Conservation (phyloP, 257 asterid species). For the Petunia secreta region DNA sequence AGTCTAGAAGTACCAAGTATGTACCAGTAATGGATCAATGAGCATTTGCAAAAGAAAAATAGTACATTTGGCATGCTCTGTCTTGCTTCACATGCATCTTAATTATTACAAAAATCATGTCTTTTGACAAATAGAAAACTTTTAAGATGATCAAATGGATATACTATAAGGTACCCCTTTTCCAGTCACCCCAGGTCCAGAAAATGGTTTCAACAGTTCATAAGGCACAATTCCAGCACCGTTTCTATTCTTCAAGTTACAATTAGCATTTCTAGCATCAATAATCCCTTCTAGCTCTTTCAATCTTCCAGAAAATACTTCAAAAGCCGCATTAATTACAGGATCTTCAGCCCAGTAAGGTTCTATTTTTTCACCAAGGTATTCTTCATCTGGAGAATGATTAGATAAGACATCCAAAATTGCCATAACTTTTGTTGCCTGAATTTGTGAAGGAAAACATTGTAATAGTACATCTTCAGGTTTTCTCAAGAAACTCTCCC, state of each 20-base stretch:
- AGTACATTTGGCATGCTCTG: too few relatives aligned
- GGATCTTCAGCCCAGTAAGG: slow-evolving; percentile 51
- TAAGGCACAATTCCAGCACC: slow-evolving; percentile 85
- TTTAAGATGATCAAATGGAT: slow-evolving; percentile 49
- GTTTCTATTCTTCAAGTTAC: slow-evolving; percentile 40
- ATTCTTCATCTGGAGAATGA: slow-evolving; percentile 91
- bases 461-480: slow-evolving; percentile 62
- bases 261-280: slow-evolving; percentile 54
- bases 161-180: slow-evolving; percentile 76
- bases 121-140: too few relatives aligned
- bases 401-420: slow-evolving; percentile 63
- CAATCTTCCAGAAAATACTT: slow-evolving; percentile 51
- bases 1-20: too few relatives aligned
- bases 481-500: slow-evolving; percentile 45
- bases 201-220: slow-evolving; percentile 66
- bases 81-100: too few relatives aligned
- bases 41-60: too few relatives aligned
- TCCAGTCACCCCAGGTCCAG: slow-evolving; percentile 70
- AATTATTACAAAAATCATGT: too few relatives aligned
- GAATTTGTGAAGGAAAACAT: slow-evolving; percentile 68
- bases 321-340: slow-evolving; percentile 50
- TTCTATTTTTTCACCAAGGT: slow-evolving; percentile 48
- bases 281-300: slow-evolving; percentile 67
- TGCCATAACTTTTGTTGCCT: slow-evolving; percentile 57
- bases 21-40: too few relatives aligned